A percentile compares a stretch with the other conserved stretches of the same genome.
phyloP scores from a whole-genome alignment of 2,329 filamentous ascomycete genomes.

The Cytospora chrysosperma region DNA sequence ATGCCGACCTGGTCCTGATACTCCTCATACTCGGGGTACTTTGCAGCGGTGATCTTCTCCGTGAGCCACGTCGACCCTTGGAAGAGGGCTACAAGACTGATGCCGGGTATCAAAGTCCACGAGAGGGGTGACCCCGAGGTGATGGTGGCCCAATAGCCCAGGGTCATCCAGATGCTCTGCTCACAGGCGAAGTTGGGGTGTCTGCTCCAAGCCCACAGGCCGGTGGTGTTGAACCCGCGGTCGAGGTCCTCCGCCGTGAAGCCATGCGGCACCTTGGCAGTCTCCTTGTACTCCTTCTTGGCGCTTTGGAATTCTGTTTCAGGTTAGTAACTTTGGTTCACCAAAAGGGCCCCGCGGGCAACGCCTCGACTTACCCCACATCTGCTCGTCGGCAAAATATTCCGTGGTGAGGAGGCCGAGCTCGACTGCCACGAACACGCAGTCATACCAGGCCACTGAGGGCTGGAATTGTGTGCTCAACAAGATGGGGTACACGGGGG shows the following conservation, averaged over 20 bases:
- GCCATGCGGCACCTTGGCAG: conserved; percentile 65
- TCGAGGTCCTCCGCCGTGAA: conserved; percentile 76
- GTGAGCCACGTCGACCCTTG: conserved; percentile 88
- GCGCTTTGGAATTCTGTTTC: conserved; percentile 71
- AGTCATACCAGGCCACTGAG: conserved; percentile 44
- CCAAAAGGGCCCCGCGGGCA: background rate
- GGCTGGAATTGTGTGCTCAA: conserved; percentile 65
- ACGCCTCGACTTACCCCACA: conserved; percentile 66
- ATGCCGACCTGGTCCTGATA: conserved; percentile 83
- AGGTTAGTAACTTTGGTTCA: conserved; percentile 14
- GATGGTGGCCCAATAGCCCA: conserved; percentile 87
- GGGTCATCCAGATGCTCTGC: conserved; percentile 81
- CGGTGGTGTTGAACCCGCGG: conserved; percentile 81
- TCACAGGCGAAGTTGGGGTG: conserved; percentile 96
- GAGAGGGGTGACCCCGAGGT: conserved; percentile 69
- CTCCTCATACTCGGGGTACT: conserved; percentile 83
- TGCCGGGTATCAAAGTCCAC: conserved; percentile 73
- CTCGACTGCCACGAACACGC: conserved; percentile 46
- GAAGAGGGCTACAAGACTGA: conserved; percentile 75
- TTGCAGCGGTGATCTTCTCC: conserved; percentile 73
- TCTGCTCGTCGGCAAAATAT: conserved; percentile 85
- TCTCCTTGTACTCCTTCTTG: conserved; percentile 72
- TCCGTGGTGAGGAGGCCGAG: conserved; percentile 61
- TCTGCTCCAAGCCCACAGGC: conserved; percentile 82
- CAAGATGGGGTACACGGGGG: conserved; percentile 80